Evolutionary conservation across 257 asterid genomes (phyloP).

Genomic region (Nicotiana undulata): DNA sequence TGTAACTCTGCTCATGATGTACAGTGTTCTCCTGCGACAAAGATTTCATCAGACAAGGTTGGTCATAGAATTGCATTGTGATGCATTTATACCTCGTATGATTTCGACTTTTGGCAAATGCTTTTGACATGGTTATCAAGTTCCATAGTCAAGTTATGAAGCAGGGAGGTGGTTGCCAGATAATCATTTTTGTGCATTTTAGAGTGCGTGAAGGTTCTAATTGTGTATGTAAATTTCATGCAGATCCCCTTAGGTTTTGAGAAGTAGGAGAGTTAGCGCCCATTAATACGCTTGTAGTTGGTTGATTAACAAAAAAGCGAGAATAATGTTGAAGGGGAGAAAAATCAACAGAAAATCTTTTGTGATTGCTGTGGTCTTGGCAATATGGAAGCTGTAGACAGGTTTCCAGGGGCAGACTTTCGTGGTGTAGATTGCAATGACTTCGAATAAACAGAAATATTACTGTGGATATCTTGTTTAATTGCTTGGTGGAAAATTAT

Average conservation of each 20-base stretch:
- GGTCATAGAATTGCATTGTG: neutral
- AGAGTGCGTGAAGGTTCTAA: neutral
- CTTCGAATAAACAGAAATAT: neutral
- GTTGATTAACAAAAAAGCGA: neutral
- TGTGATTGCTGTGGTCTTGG: neutral
- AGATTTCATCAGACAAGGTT: constrained; percentile 51
- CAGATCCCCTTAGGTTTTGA: neutral
- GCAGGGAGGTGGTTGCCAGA: neutral
- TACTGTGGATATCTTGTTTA: neutral
- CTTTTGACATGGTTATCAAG: neutral
- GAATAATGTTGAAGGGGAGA: neutral
- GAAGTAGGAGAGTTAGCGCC: neutral
- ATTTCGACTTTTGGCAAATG: neutral
- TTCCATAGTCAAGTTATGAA: neutral
- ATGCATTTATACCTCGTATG: neutral
- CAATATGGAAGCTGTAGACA: neutral
- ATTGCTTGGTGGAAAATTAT: neutral
- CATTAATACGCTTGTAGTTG: neutral
- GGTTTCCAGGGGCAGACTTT: neutral
- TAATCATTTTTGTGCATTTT: neutral
- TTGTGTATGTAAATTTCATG: neutral
- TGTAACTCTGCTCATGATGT: constrained; percentile 5
- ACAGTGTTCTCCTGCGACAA: constrained; percentile 23
- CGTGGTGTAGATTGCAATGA: neutral
- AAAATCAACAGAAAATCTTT: neutral